Conservation (phyloP, 805 yeast genomes). For the Nakazawaea laoshanensis region DNA sequence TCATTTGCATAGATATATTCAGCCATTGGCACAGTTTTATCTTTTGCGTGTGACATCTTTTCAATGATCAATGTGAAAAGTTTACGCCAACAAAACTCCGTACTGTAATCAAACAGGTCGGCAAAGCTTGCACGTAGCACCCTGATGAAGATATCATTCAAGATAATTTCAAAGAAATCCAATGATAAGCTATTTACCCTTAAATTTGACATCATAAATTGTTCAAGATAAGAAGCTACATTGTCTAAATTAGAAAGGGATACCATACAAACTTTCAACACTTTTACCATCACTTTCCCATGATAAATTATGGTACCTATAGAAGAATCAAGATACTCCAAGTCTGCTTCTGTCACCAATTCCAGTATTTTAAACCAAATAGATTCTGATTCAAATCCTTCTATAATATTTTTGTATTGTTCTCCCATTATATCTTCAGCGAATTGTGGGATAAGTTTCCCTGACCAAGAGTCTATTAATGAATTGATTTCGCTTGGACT, state of each 20-base stretch:
- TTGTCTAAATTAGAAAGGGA: conserved; percentile 6
- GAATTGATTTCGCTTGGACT: conserved; percentile 7
- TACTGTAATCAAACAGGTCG: conserved; percentile 4
- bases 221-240: conserved; percentile 1
- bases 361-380: conserved; percentile 4
- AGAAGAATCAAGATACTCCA: too few relatives aligned
- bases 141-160: neutral
- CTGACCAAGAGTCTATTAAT: conserved; percentile 5
- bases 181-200: neutral
- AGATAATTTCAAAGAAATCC: neutral
- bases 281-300: too few relatives aligned
- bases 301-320: too few relatives aligned
- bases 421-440: conserved; percentile 4
- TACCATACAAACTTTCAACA: conserved; percentile 6
- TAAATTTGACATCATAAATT: neutral
- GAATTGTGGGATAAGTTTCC: conserved; percentile 1
- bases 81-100: conserved; percentile 4
- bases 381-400: neutral
- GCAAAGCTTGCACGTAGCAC: conserved; percentile 4
- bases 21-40: neutral
- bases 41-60: neutral
- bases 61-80: conserved; percentile 1
- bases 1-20: conserved; percentile 1
- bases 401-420: conserved; percentile 1
- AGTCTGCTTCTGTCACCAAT: neutral